Evolutionary conservation across 495 filamentous ascomycete genomes (phyloP).

Genomic region (Cercophora sp.): DNA sequence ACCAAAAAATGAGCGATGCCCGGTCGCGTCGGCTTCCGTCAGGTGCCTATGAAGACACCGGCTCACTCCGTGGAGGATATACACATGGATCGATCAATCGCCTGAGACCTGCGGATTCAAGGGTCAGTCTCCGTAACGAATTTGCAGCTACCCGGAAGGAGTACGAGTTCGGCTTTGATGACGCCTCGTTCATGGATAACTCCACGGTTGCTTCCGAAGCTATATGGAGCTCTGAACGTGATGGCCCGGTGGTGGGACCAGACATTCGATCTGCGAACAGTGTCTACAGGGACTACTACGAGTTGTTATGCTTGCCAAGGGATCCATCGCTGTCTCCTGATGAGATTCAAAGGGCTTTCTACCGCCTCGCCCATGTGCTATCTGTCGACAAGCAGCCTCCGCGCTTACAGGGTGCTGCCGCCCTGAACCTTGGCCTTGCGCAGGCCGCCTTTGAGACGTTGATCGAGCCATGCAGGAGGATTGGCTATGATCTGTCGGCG

Average conservation of each 20-base stretch:
- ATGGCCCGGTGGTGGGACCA: conserved; percentile 4
- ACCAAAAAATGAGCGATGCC: conserved; percentile 4
- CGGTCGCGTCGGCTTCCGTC: conserved; percentile 16
- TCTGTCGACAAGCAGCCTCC: conserved; percentile 57
- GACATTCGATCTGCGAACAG: neutral
- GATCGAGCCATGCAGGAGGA: conserved; percentile 50
- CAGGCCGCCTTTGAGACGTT: conserved; percentile 54
- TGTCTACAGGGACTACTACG: conserved; percentile 45
- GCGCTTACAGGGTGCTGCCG: conserved; percentile 43
- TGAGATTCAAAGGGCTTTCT: conserved; percentile 52
- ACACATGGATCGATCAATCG: neutral
- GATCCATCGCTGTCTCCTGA: conserved; percentile 43
- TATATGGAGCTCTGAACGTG: conserved; percentile 4
- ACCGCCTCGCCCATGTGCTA: conserved; percentile 51
- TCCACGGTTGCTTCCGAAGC: conserved; percentile 20
- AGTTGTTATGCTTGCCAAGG: conserved; percentile 46
- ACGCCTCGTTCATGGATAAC: conserved; percentile 20
- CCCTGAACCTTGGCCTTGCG: conserved; percentile 46
- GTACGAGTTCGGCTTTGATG: conserved; percentile 32
- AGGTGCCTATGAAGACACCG: conserved; percentile 13
- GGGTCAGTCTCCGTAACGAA: conserved; percentile 27
- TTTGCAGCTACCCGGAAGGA: conserved; percentile 26
- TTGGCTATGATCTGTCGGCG: conserved; percentile 48
- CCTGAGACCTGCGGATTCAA: conserved; percentile 17
- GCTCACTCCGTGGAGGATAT: conserved; percentile 5